These are phyloP conservation scores for Termitomyces sp. DNA, from an alignment of 768 basidiomycete species.

Conservation along the genomic window DNA sequence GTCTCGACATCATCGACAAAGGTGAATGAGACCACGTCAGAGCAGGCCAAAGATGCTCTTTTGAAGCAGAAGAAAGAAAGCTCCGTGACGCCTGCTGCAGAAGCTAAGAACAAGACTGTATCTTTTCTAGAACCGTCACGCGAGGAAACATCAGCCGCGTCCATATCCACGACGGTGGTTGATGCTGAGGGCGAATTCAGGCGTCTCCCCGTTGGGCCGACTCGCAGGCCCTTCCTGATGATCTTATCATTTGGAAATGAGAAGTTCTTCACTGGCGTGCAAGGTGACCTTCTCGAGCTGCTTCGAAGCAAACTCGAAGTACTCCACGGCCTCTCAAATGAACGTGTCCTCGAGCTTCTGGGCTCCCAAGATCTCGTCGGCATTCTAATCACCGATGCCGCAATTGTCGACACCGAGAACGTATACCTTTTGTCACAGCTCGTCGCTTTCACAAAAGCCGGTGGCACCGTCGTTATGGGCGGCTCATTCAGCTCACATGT, in stretches of 20 bases:
- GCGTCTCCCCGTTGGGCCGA: constrained; percentile 1
- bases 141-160: not conserved
- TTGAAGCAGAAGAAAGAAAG: not conserved
- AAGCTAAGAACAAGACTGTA: not conserved
- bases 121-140: not conserved
- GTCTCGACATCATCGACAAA: not conserved
- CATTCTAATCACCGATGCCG: constrained; percentile 23
- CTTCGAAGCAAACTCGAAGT: constrained; percentile 15
- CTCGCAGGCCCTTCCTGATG: constrained; percentile 14
- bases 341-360: constrained; percentile 17
- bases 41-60: not conserved
- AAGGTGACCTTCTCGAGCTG: constrained; percentile 11
- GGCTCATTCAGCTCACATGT: constrained; percentile 18
- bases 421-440: constrained; percentile 17
- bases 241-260: constrained; percentile 13
- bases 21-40: not conserved
- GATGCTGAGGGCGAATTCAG: not conserved
- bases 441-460: constrained; percentile 19
- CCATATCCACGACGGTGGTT: not conserved
- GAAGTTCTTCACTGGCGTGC: constrained; percentile 10
- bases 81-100: not conserved
- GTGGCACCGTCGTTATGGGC: constrained; percentile 24
- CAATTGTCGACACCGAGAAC: constrained; percentile 15
- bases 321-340: constrained; percentile 17
- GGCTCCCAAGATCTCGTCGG: constrained; percentile 20